Evolutionary conservation across 2,329 filamentous ascomycete genomes (phyloP).

Genomic region (Botrytis galanthina): DNA sequence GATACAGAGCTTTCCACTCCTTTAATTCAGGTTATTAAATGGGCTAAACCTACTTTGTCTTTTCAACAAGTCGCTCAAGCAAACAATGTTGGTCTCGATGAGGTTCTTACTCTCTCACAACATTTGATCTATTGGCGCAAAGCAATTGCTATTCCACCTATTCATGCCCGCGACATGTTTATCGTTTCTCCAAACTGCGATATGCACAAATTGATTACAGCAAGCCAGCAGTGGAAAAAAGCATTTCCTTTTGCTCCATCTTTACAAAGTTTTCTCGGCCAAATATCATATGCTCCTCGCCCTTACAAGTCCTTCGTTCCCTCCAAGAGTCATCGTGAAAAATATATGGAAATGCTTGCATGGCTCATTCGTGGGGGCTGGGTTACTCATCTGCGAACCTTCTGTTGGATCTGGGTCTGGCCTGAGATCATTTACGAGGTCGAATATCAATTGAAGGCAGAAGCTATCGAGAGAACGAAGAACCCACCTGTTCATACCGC

Average conservation of each 20-base stretch:
- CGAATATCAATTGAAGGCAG: slow-evolving; percentile 65
- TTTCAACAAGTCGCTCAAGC: slow-evolving; percentile 69
- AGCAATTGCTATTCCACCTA: slow-evolving; percentile 84
- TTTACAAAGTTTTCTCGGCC: slow-evolving; percentile 81
- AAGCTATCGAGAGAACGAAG: slow-evolving; percentile 41
- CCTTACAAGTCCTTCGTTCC: slow-evolving; percentile 83
- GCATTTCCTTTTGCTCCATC: slow-evolving; percentile 81
- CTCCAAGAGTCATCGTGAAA: slow-evolving; percentile 79
- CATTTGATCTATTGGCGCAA: slow-evolving; percentile 97
- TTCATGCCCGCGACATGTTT: slow-evolving; percentile 87
- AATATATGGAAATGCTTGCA: slow-evolving; percentile 86
- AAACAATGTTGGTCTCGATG: slow-evolving; percentile 70
- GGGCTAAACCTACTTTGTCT: slow-evolving; percentile 67
- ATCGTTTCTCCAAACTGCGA: slow-evolving; percentile 90
- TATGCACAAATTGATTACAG: slow-evolving; percentile 65
- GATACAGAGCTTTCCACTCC: slow-evolving; percentile 72
- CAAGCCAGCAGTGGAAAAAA: slow-evolving; percentile 69
- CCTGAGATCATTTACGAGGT: slow-evolving; percentile 81
- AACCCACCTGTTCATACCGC: slow-evolving; percentile 33
- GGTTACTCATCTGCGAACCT: slow-evolving; percentile 90
- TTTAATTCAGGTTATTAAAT: slow-evolving; percentile 77
- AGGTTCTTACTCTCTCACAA: slow-evolving; percentile 83
- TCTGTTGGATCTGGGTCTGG: slow-evolving; percentile 82
- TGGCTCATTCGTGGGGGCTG: slow-evolving; percentile 92
- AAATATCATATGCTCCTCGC: slow-evolving; percentile 75